Percentiles rank a stretch among this genome's conserved stretches.
Evolutionary conservation across 179 eudicot genomes (phyloP).

Genomic region (Pouteria campechiana): DNA sequence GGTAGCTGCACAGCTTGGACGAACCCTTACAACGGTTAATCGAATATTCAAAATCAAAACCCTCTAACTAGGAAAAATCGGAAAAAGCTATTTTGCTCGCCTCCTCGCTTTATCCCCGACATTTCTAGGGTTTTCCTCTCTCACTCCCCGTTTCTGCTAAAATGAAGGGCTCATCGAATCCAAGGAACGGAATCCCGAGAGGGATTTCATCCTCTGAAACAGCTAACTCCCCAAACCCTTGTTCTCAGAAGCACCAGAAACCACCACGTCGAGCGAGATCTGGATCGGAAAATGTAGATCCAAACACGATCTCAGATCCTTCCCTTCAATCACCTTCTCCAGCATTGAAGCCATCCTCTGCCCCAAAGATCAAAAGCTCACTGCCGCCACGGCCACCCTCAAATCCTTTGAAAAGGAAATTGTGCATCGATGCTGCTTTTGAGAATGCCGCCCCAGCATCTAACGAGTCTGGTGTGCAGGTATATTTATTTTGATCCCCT

Average conservation of each 20-base stretch:
- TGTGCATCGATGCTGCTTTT: conserved; percentile 26
- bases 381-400: conserved; percentile 62
- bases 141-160: conserved; percentile 1
- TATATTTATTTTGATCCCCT: not conserved
- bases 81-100: too few relatives aligned
- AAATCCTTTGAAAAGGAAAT: conserved; percentile 67
- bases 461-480: conserved; percentile 50
- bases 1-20: too few relatives aligned
- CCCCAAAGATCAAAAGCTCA: conserved; percentile 41
- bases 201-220: conserved; percentile 29
- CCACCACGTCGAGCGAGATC: conserved; percentile 22
- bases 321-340: conserved; percentile 7
- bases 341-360: conserved; percentile 28
- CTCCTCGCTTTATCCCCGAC: too few relatives aligned
- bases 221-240: conserved; percentile 32
- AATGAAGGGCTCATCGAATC: conserved; percentile 56
- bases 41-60: too few relatives aligned
- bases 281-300: conserved; percentile 32
- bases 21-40: too few relatives aligned
- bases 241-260: conserved; percentile 17
- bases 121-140: too few relatives aligned
- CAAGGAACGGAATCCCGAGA: conserved; percentile 26
- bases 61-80: too few relatives aligned
- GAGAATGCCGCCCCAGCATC: conserved; percentile 16
- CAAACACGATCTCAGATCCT: conserved; percentile 11